These are phyloP conservation scores for Metschnikowia borealis DNA, from an alignment of 805 yeast species.

Conservation along the genomic window DNA sequence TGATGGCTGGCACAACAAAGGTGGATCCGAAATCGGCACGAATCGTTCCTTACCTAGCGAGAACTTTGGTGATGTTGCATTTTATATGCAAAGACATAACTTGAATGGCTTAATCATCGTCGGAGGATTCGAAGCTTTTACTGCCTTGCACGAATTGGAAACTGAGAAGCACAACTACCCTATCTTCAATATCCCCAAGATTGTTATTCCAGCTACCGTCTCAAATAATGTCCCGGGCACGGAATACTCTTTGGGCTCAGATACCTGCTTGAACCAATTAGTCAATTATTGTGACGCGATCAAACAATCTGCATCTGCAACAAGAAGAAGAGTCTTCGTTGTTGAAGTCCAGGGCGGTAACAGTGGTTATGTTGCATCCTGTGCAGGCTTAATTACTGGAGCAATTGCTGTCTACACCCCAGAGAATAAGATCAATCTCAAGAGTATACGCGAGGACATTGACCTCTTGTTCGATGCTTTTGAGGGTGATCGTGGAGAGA, in stretches of 20 bases:
- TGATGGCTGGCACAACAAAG: conserved; percentile 67
- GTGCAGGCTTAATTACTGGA: conserved; percentile 80
- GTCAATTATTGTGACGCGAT: conserved; percentile 92
- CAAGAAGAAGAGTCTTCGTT: conserved; percentile 90
- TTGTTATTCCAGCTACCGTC: conserved; percentile 89
- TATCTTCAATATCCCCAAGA: conserved; percentile 90
- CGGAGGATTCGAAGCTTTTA: conserved; percentile 98
- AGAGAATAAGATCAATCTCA: conserved; percentile 66
- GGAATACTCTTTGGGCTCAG: conserved; percentile 91
- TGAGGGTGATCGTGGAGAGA: conserved; percentile 69
- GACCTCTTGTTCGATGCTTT: conserved; percentile 60
- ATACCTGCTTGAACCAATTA: conserved; percentile 89
- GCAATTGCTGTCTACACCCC: conserved; percentile 91
- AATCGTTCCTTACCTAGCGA: conserved; percentile 45
- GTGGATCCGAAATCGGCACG: conserved; percentile 83
- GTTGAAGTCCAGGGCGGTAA: conserved; percentile 98
- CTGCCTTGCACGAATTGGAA: conserved; percentile 75
- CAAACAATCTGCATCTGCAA: conserved; percentile 91
- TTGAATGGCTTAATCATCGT: conserved; percentile 87
- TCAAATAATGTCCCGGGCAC: conserved; percentile 99
- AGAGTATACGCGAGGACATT: conserved; percentile 18
- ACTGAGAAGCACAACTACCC: conserved; percentile 78
- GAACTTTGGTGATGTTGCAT: conserved; percentile 79
- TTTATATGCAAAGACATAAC: conserved; percentile 80
- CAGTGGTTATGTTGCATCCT: conserved; percentile 89